These are phyloP conservation scores for Exobasidium cylindrosporum DNA, from an alignment of 1,284 basidiomycete species.

Conservation along the genomic window DNA sequence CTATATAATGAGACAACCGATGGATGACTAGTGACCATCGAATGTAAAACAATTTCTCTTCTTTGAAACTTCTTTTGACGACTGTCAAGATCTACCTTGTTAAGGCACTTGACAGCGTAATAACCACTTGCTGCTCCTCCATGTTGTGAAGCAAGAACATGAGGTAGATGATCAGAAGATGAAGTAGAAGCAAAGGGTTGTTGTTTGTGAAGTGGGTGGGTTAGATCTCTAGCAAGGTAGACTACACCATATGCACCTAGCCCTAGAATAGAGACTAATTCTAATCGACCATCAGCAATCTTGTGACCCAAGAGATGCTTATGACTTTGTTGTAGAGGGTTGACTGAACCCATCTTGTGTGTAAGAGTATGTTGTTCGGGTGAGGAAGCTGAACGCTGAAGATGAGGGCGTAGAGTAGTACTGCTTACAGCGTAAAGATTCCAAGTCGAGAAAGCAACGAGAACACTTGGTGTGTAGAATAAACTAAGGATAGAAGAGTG, in stretches of 20 bases:
- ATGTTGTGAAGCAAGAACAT: conserved; percentile 30
- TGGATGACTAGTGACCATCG: conserved; percentile 68
- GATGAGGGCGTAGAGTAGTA: conserved; percentile 4
- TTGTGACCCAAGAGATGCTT: conserved; percentile 56
- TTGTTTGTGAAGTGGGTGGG: conserved; percentile 32
- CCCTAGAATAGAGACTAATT: conserved; percentile 85
- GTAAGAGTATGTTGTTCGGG: no score
- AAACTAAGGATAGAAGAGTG: no score
- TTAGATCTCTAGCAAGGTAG: conserved; percentile 62
- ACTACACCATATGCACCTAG: conserved; percentile 94
- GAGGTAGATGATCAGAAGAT: conserved; percentile 12
- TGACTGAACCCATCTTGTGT: background rate
- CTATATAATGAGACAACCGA: conserved; percentile 86
- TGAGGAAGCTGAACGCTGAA: no score
- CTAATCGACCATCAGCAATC: conserved; percentile 61
- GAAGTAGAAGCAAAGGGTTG: conserved; percentile 24
- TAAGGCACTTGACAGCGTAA: conserved; percentile 82
- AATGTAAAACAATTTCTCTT: conserved; percentile 66
- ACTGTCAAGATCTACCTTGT: conserved; percentile 62
- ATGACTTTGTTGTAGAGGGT: conserved; percentile 21
- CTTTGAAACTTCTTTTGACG: conserved; percentile 79
- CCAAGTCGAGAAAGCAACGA: no score
- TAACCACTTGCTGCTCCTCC: conserved; percentile 55
- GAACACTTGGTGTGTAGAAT: no score
- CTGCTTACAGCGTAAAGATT: no score